These are phyloP conservation scores for Colletotrichum musicola DNA, from an alignment of 2,329 filamentous ascomycete genomes.

Conservation along the genomic window DNA sequence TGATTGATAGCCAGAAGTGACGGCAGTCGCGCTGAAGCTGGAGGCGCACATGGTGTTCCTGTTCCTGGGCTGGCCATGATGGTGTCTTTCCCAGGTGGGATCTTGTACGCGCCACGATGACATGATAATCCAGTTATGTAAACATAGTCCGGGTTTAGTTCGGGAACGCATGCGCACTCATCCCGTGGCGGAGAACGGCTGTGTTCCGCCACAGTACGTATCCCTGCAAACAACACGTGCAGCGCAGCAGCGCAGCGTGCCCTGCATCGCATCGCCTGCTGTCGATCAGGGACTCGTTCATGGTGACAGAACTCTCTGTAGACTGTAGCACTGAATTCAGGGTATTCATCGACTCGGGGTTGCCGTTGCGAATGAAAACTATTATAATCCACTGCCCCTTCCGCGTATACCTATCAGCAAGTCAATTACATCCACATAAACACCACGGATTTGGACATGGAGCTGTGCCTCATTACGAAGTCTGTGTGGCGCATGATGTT, in stretches of 20 bases:
- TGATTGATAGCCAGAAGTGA: not conserved
- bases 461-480: slow-evolving; percentile 32
- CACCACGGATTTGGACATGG: too few species aligned
- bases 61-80: too few species aligned
- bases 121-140: too few species aligned
- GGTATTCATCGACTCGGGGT: not conserved
- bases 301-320: too few species aligned
- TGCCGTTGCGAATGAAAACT: not conserved
- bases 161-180: too few species aligned
- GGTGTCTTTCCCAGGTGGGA: too few species aligned
- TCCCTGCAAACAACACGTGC: not conserved
- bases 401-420: not conserved
- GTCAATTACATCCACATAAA: not conserved
- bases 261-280: not conserved
- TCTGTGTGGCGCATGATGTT: slow-evolving; percentile 33
- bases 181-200: too few species aligned
- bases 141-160: too few species aligned
- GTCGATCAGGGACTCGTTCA: not conserved
- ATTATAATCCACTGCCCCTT: not conserved
- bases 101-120: too few species aligned
- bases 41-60: not conserved
- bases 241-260: too few species aligned
- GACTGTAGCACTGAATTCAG: too few species aligned
- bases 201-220: too few species aligned
- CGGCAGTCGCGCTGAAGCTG: slow-evolving; percentile 1